Conservation (phyloP, 164 flowering plant species). For the Annona cherimola region DNA sequence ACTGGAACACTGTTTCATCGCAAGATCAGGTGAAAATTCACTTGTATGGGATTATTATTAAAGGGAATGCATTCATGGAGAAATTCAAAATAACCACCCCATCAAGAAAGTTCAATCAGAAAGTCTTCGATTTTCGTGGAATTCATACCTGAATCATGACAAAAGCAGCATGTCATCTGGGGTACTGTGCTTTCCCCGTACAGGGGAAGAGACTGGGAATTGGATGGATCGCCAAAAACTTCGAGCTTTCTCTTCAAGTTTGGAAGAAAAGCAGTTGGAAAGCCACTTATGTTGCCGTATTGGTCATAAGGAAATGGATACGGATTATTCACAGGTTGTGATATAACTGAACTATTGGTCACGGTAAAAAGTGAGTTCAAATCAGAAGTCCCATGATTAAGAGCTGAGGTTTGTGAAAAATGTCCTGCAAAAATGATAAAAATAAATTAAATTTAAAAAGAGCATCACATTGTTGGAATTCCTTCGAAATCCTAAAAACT, state of each 20-base stretch:
- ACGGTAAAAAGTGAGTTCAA: slow-evolving; percentile 12
- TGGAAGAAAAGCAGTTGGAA: slow-evolving; percentile 10
- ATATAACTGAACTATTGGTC: slow-evolving; percentile 10
- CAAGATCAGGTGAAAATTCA: neutral
- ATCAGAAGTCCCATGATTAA: slow-evolving; percentile 9
- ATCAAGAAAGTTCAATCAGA: neutral
- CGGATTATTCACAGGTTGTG: slow-evolving; percentile 15
- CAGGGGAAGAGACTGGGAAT: neutral
- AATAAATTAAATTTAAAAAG: too few relatives aligned
- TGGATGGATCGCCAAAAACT: slow-evolving; percentile 6
- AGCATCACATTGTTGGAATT: neutral
- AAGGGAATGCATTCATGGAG: neutral
- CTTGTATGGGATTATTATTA: neutral
- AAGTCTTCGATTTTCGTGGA: neutral
- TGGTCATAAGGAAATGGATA: slow-evolving; percentile 10
- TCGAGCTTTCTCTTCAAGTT: slow-evolving; percentile 20
- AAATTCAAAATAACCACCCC: neutral
- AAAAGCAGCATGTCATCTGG: slow-evolving; percentile 14
- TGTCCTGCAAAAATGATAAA: slow-evolving; percentile 20
- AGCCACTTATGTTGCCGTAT: slow-evolving; percentile 8
- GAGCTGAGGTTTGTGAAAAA: slow-evolving; percentile 11
- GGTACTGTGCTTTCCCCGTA: slow-evolving; percentile 15
- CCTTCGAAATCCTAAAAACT: neutral
- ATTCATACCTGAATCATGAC: slow-evolving; percentile 24
- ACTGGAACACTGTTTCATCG: slow-evolving; percentile 16